Evolutionary conservation across 176 grass and related monocot species (phyloP).

Genomic region (Avena atlantica): DNA sequence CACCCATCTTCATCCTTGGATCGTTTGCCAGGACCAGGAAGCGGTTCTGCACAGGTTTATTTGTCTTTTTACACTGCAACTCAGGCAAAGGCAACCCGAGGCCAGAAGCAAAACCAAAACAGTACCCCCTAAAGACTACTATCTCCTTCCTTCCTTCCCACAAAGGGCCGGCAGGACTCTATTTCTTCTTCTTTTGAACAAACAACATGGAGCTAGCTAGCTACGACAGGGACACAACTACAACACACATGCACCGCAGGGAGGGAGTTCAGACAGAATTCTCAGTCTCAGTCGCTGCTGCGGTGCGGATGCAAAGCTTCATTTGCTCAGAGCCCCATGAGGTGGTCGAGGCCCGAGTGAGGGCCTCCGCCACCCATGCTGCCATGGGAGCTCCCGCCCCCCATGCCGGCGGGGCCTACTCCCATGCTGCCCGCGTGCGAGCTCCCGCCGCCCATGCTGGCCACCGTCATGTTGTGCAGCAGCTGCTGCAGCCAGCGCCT

Average conservation of each 20-base stretch:
- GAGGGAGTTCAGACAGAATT: too few relatives aligned
- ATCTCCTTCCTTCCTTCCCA: too few relatives aligned
- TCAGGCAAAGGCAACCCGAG: neutral
- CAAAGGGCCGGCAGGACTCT: too few relatives aligned
- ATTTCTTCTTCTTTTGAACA: too few relatives aligned
- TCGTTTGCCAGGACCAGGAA: neutral
- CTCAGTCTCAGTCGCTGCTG: too few relatives aligned
- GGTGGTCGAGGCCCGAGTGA: conserved; percentile 59
- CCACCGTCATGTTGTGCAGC: conserved; percentile 56
- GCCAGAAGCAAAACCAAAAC: too few relatives aligned
- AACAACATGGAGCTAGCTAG: too few relatives aligned
- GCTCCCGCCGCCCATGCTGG: conserved; percentile 23
- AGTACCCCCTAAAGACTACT: too few relatives aligned
- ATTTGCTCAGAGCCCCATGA: conserved; percentile 56
- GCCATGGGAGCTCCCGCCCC: conserved; percentile 46
- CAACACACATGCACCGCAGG: neutral
- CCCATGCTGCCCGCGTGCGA: conserved; percentile 47
- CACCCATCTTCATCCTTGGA: neutral
- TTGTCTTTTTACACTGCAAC: conserved; percentile 36
- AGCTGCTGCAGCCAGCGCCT: conserved; percentile 76
- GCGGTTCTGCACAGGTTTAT: neutral
- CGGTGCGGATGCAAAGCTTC: neutral
- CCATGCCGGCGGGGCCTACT: conserved; percentile 51
- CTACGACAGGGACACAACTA: conserved; percentile 8
- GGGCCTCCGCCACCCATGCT: conserved; percentile 47